Evolutionary conservation across 2,329 filamentous ascomycete species (phyloP).

Genomic region (Tolypocladium endophyticum): DNA sequence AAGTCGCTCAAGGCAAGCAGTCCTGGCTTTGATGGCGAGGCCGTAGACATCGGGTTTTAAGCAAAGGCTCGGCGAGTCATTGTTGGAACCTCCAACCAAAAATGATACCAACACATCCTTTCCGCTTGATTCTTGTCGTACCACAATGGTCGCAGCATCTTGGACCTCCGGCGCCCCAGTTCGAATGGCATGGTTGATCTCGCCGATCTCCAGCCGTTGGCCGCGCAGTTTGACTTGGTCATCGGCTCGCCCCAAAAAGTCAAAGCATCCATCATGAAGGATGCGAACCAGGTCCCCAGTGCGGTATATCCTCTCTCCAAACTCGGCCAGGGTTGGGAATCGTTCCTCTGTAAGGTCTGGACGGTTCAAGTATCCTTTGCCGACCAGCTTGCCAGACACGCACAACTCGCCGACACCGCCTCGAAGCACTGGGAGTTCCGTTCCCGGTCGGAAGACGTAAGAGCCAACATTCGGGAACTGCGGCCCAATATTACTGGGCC

Average conservation of each 20-base stretch:
- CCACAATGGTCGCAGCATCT: conserved; percentile 68
- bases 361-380: conserved; percentile 78
- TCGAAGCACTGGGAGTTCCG: conserved; percentile 59
- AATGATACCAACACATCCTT: conserved; percentile 81
- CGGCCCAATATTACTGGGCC: conserved; percentile 77
- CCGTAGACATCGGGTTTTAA: conserved; percentile 19
- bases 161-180: conserved; percentile 43
- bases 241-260: conserved; percentile 80
- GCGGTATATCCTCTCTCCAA: conserved; percentile 61
- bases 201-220: conserved; percentile 78
- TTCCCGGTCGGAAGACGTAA: conserved; percentile 62
- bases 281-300: conserved; percentile 84
- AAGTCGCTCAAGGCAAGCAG: conserved; percentile 58
- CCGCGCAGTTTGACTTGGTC: conserved; percentile 89
- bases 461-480: conserved; percentile 84
- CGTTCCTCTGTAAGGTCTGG: conserved; percentile 64
- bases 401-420: conserved; percentile 83
- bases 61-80: conserved; percentile 6
- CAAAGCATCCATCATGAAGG: conserved; percentile 69
- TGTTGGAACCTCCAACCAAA: conserved; percentile 24
- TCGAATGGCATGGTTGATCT: conserved; percentile 79
- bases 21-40: conserved; percentile 36
- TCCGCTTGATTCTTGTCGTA: conserved; percentile 57
- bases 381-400: conserved; percentile 76
- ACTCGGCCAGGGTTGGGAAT: conserved; percentile 55